A percentile compares a stretch with the other conserved stretches of the same genome.
phyloP scores from a whole-genome alignment of 1,139 yeast genomes.

The Suhomyces choctaworum region DNA sequence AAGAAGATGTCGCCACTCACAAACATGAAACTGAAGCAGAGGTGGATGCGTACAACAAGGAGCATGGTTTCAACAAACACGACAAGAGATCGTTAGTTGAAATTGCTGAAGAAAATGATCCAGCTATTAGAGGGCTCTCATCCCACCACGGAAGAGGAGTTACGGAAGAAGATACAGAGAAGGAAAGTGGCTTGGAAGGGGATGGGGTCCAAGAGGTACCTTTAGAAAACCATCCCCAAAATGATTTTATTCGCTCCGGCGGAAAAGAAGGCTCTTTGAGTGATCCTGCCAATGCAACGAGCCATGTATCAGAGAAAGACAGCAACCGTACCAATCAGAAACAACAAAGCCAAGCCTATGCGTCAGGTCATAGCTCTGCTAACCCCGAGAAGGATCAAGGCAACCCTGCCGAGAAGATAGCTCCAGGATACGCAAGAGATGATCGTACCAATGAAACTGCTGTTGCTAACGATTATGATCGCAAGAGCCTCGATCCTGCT shows the following conservation, averaged over 20 bases:
- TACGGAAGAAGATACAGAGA: conserved; percentile 12
- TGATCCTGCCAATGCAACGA: conserved; percentile 7
- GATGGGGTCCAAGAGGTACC: conserved; percentile 19
- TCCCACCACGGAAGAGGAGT: conserved; percentile 18
- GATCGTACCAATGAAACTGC: too few species aligned
- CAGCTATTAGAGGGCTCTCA: conserved; percentile 21
- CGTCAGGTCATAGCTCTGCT: conserved; percentile 5
- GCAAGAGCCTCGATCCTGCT: too few species aligned
- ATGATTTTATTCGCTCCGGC: conserved; percentile 18
- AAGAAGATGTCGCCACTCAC: conserved; percentile 7
- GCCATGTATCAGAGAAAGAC: conserved; percentile 3
- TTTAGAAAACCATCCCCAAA: conserved; percentile 13
- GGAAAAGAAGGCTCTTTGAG: conserved; percentile 17
- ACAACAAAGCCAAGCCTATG: conserved; percentile 4
- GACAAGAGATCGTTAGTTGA: conserved; percentile 31
- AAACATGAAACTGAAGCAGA: conserved; percentile 22
- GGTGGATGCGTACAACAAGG: conserved; percentile 29
- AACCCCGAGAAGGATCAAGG: background rate
- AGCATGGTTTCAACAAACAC: conserved; percentile 25
- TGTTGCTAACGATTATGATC: too few species aligned
- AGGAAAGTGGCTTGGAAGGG: conserved; percentile 6
- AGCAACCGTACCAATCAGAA: conserved; percentile 4
- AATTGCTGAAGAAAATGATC: conserved; percentile 28
- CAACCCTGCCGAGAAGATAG: too few species aligned
- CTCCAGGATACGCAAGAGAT: too few species aligned